Base-by-base conservation (phyloP, 345 rosid species). In the Kandelia obovata region DNA sequence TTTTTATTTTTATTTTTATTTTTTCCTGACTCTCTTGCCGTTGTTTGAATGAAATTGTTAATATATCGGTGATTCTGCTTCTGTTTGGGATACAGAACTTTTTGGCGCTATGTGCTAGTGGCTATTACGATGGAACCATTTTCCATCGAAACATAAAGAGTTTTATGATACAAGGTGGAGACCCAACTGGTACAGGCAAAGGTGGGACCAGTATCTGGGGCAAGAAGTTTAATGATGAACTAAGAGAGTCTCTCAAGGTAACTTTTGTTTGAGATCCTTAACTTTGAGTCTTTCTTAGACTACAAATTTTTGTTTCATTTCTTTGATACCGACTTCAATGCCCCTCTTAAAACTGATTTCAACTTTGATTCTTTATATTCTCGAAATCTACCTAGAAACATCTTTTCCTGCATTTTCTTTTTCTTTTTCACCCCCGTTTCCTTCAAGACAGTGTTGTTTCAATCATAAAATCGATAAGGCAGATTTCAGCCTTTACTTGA, bases 111-210 rank as follows among this genome's bases (percentile, higher is more conserved):
- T 92, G 97, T 74, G 97, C 90, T 2, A 92, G 99, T 70, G 96
- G 98, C 21, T 95, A 87, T 73, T 92, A 90, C 58, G 98, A 95
- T 27, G 86, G 98, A 57, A 92, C 97, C 59, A 77, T 92, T 71
- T 95, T 92, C 77, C 99, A 95, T 68, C 75, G 99, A 21, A 95
- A 95, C 46, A 90, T 95, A 58, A 95, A 92, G 75, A 97, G 99
- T 51, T 95, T 92, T 77, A 95, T 95, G 99, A 95, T 95, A 75
- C 99, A 95, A 84, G 99, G 98, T 27, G 99, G 99, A 63, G 99
- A 95, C 74, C 99, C 99, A 1, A 90, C 83, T 0, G 97, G 99
- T 17, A 92, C 97, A 0, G 99, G 99, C 56, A 95, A 95, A 83
- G 98, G 99, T 20, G 99, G 98, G 52, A 92, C 86, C 28, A 95